phyloP scores from a whole-genome alignment of 768 basidiomycete species.

The Termitomyces sp. region DNA sequence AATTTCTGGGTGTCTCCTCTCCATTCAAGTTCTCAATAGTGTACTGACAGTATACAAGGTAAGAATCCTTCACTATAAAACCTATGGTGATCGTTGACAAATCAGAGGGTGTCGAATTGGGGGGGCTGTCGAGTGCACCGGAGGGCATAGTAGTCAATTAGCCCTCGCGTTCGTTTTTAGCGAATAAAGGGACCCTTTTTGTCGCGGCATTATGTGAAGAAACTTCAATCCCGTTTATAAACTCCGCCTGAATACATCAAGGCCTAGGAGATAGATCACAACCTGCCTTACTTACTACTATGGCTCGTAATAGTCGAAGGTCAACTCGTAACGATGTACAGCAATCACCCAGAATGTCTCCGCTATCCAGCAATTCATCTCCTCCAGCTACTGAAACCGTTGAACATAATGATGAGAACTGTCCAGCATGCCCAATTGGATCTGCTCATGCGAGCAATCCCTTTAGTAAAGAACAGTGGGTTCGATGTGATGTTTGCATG shows the following conservation, averaged over 20 bases:
- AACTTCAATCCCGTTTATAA: not conserved
- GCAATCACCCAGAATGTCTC: slow-evolving; percentile 28
- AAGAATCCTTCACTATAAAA: too few species aligned
- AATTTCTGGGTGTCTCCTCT: too few species aligned
- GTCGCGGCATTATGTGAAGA: too few species aligned
- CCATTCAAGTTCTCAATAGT: too few species aligned
- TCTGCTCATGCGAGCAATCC: slow-evolving; percentile 23
- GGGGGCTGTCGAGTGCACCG: too few species aligned
- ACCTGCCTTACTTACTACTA: slow-evolving; percentile 11
- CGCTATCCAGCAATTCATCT: slow-evolving; percentile 20
- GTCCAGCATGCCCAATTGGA: slow-evolving; percentile 47
- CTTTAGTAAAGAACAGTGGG: slow-evolving; percentile 67
- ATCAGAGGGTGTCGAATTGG: too few species aligned
- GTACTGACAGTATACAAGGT: too few species aligned
- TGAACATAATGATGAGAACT: slow-evolving; percentile 22
- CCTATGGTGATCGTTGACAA: too few species aligned
- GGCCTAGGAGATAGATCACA: not conserved
- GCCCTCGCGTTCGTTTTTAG: too few species aligned
- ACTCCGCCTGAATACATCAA: not conserved
- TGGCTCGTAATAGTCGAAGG: slow-evolving; percentile 42
- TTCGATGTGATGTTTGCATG: slow-evolving; percentile 77
- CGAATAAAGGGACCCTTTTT: too few species aligned
- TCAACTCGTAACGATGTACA: slow-evolving; percentile 29
- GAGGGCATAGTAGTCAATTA: too few species aligned
- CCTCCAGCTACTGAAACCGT: slow-evolving; percentile 17